Percentiles rank a stretch among this genome's conserved stretches.
These are phyloP conservation scores for Nitzschia sp. DNA, from an alignment of 108 stramenopile genomes.

Conservation along the genomic window DNA sequence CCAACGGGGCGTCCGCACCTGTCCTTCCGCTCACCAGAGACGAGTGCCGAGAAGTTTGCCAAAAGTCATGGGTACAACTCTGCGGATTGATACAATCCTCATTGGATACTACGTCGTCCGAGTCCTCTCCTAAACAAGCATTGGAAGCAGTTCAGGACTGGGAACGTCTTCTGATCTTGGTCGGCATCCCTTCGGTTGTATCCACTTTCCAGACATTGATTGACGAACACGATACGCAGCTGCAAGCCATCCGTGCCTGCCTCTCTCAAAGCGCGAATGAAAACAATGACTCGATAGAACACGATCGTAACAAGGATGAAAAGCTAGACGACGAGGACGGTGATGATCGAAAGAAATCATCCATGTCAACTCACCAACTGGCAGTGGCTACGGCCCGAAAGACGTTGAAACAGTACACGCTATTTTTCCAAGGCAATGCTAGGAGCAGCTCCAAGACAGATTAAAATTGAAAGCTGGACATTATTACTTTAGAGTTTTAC, in stretches of 20 bases:
- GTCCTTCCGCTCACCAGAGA: constrained; percentile 13
- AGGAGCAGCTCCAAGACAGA: constrained; percentile 36
- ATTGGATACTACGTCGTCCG: not conserved
- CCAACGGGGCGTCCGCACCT: not conserved
- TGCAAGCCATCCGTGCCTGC: not conserved
- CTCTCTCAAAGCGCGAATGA: not conserved
- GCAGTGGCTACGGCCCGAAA: constrained; percentile 21
- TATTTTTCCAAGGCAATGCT: constrained; percentile 34
- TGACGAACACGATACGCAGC: not conserved
- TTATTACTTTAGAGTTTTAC: too few species aligned
- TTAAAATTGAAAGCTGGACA: too few species aligned
- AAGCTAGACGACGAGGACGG: constrained; percentile 10
- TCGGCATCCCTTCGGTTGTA: constrained; percentile 8
- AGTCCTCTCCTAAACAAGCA: not conserved
- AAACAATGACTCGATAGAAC: not conserved
- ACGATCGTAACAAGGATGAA: not conserved
- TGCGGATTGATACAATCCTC: constrained; percentile 4
- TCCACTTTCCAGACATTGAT: constrained; percentile 16
- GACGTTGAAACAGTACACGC: constrained; percentile 32
- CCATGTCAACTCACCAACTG: constrained; percentile 12
- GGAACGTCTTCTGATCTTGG: constrained; percentile 29
- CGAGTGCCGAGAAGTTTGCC: constrained; percentile 37
- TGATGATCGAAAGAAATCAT: constrained; percentile 6
- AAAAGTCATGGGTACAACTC: constrained; percentile 29
- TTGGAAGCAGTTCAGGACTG: constrained; percentile 26